A percentile compares a stretch with the other conserved stretches of the same genome.
Evolutionary conservation across 2,329 filamentous ascomycete species (phyloP).

Genomic region (Fusarium xylarioides): DNA sequence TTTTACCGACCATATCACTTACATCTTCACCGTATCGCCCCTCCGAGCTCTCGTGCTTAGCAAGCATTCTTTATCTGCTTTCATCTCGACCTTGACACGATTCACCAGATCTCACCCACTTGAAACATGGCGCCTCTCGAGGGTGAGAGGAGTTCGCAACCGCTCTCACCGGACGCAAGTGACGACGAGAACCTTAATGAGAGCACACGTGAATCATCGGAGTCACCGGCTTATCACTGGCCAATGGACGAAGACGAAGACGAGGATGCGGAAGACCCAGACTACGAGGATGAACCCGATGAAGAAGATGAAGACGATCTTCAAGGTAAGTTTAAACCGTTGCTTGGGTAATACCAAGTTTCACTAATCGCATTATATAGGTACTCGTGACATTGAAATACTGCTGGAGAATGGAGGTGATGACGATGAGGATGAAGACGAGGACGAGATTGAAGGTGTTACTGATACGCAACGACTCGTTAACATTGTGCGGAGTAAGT

Average conservation of each 20-base stretch:
- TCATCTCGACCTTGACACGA: background rate
- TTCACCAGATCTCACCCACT: background rate
- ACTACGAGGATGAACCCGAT: constrained; percentile 41
- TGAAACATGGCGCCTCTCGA: constrained; percentile 23
- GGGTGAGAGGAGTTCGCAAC: constrained; percentile 9
- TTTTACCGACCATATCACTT: background rate
- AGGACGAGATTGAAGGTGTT: constrained; percentile 38
- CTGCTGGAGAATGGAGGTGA: constrained; percentile 36
- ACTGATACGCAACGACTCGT: constrained; percentile 45
- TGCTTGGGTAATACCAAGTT: background rate
- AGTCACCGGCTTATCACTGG: constrained; percentile 21
- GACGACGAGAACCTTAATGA: constrained; percentile 13
- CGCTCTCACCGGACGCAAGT: background rate
- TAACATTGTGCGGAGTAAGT: constrained; percentile 45
- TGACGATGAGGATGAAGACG: constrained; percentile 35
- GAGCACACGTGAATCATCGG: constrained; percentile 21
- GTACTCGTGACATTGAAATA: constrained; percentile 28
- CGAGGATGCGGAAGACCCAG: constrained; percentile 47
- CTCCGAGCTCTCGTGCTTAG: constrained; percentile 29
- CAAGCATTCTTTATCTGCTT: constrained; percentile 22
- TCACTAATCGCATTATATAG: constrained; percentile 6
- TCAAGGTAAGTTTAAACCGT: constrained; percentile 22
- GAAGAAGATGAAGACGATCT: constrained; percentile 42
- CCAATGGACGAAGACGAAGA: constrained; percentile 44
- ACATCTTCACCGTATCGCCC: constrained; percentile 11